Base-by-base conservation (phyloP, 805 yeast genomes). In the Wickerhamomyces subpelliculosus region DNA sequence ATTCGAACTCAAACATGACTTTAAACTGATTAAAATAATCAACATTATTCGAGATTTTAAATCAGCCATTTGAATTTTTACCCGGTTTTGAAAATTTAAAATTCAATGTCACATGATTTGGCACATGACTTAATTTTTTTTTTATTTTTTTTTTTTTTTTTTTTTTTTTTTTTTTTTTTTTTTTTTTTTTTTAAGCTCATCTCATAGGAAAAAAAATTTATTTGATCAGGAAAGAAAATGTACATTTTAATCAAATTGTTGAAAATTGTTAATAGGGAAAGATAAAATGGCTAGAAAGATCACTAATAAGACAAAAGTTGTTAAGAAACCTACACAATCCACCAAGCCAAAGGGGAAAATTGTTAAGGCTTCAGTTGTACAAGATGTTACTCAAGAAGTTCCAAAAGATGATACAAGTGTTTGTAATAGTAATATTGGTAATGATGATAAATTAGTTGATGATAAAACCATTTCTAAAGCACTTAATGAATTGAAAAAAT, bases 401-500 rank as follows among this genome's bases (percentile, higher is more conserved):
- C n/a, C n/a, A n/a, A n/a, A 18, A 20, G 5, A 25, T n/a, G 18
- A 28, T 27, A 14, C 12, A 22, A 12, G n/a, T 27, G 17, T 27
- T 34, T n/a, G 30, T 42, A 34, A 31, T 37, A 19, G n/a, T n/a
- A 42, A 27, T 31, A 41, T 24, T 17, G 37, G 39, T 18, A 39
- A 28, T 23, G 27, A 38, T 10, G 44, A 39, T 29, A 40, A 39
- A 8, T 38, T 48, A 19, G 58, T 64, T 26, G 59, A 61, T n/a
- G 35, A 38, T 7, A 49, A 47, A 14, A 58, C 60, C 44, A 54
- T 73, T 13, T 43, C 47, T 16, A 73, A 73, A 44, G 89, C 90
- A 11, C 58, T 84, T 33, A 52, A 62, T 14, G 94, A 87, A 48
- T 71, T 93, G 54, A 63, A 67, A 39, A 80, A 82, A 55, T 87